Base-by-base conservation (phyloP, 148 eudicot species). In the Tetragonia tetragonoides region DNA sequence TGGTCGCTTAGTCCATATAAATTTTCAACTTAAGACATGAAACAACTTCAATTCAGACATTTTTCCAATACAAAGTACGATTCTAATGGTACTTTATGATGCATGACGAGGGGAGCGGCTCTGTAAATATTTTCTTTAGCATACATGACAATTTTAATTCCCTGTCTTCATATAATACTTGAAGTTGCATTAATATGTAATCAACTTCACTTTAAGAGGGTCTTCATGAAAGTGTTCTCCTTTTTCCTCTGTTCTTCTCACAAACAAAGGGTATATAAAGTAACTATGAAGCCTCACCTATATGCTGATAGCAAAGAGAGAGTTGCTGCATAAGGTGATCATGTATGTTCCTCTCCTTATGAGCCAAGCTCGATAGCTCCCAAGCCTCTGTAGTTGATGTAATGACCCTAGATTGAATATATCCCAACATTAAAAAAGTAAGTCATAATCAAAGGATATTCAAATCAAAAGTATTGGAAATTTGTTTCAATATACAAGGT, bases 301-400 rank as follows among this genome's bases (percentile, higher is more conserved):
- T 87, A 77, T 89, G 85, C 71, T 91, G 92, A 81, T 88, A 69
- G 86, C 99, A 95, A 68, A 83, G 84, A 44, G 60, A 49, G 20
- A 95, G 92, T 68, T 93, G 97, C 51, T 78, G 77, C 84, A 77
- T 81, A 49, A 95, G 99, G 78, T 89, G 94, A n/a, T 84, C 90
- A 47, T 84, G 87, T 44, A 95, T 95, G 86, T 84, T 91, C 72
- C 79, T 61, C 74, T 91, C 89, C 77, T 93, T 95, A 82, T 93
- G 97, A 62, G 90, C 91, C 86, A 93, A 84, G 85, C 97, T 91
- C 14, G 97, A 90, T 3, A 91, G 77, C 82, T 95, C 99, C 99
- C 99, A 95, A 67, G 94, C 90, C 78, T 95, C 99, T 5, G 97
- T 89, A 42, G 99, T 86, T 3, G 96, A 88, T 56, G 86, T 70